A percentile compares a stretch with the other conserved stretches of the same genome.
These are phyloP conservation scores for Suillus alpinus DNA, from an alignment of 768 basidiomycete species.

Conservation along the genomic window DNA sequence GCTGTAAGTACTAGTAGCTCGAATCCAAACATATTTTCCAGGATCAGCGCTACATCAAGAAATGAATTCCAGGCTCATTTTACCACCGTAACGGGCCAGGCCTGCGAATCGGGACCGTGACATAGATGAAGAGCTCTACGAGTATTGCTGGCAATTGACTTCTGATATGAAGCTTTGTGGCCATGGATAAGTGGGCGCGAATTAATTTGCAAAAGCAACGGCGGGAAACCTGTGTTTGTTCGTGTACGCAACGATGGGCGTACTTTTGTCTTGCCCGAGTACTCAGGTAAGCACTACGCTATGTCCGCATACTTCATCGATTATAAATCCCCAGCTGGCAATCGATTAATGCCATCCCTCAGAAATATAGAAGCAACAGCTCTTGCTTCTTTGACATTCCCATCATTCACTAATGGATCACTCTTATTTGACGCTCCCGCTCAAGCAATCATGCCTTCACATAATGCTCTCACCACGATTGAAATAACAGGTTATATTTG, in stretches of 20 bases:
- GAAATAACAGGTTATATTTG: slow-evolving; percentile 50
- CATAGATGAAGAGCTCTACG: no score
- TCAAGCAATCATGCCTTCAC: slow-evolving; percentile 53
- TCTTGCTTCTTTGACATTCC: slow-evolving; percentile 53
- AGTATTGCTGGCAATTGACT: no score
- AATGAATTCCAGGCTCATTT: no score
- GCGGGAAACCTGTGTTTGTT: slow-evolving; percentile 57
- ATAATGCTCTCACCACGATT: slow-evolving; percentile 49
- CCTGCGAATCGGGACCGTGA: no score
- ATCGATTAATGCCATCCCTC: slow-evolving; percentile 58
- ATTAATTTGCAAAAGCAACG: slow-evolving; percentile 14
- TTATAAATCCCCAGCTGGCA: slow-evolving; percentile 40
- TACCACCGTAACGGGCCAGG: no score
- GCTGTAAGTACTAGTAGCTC: no score
- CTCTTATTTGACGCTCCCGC: slow-evolving; percentile 51
- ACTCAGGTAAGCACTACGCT: slow-evolving; percentile 39
- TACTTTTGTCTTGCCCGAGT: slow-evolving; percentile 61
- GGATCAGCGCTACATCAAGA: no score
- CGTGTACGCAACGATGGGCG: slow-evolving; percentile 53
- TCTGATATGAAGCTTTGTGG: no score
- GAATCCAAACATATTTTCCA: no score
- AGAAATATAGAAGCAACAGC: slow-evolving; percentile 63
- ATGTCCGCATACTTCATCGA: slow-evolving; percentile 5
- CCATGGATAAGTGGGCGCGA: no score
- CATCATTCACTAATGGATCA: slow-evolving; percentile 51